These are phyloP conservation scores for Cystobasidium sp. DNA, from an alignment of 1,284 basidiomycete species.

Conservation along the genomic window DNA sequence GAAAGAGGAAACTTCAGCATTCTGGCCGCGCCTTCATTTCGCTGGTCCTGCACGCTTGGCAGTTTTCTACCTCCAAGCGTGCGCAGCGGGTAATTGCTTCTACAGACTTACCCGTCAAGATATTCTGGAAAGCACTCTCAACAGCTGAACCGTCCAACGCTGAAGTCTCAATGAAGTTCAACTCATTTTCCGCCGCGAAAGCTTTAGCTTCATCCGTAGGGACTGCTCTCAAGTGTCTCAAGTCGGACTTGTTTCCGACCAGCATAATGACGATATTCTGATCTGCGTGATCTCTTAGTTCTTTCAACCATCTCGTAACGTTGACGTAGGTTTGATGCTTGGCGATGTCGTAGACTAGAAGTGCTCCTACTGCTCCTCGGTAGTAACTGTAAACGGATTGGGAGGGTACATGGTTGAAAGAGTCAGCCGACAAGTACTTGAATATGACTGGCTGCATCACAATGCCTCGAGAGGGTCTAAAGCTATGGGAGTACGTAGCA, in stretches of 20 bases:
- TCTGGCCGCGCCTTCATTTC: too few species aligned
- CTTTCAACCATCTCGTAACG: constrained; percentile 97
- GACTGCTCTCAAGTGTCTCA: constrained; percentile 94
- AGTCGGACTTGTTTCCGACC: constrained; percentile 82
- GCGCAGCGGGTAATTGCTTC: too few species aligned
- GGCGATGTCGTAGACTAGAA: constrained; percentile 61
- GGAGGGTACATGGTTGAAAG: too few species aligned
- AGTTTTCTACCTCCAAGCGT: too few species aligned
- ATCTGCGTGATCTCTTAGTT: constrained; percentile 70
- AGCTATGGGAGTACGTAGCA: background rate
- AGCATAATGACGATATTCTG: constrained; percentile 62
- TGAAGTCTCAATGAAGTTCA: constrained; percentile 84
- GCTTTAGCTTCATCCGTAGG: constrained; percentile 71
- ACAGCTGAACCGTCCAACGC: constrained; percentile 99
- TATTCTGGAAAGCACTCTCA: constrained; percentile 95
- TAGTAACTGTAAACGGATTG: constrained; percentile 73
- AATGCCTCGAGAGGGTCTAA: background rate
- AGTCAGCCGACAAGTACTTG: too few species aligned
- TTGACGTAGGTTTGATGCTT: constrained; percentile 94
- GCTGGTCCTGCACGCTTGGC: too few species aligned
- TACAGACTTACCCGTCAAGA: constrained; percentile 77
- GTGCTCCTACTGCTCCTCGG: constrained; percentile 83
- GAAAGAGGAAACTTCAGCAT: too few species aligned
- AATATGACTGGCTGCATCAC: background rate
- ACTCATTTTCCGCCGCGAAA: constrained; percentile 53